Base-by-base conservation (phyloP, 2,329 filamentous ascomycete genomes). In the Fusarium sp. region DNA sequence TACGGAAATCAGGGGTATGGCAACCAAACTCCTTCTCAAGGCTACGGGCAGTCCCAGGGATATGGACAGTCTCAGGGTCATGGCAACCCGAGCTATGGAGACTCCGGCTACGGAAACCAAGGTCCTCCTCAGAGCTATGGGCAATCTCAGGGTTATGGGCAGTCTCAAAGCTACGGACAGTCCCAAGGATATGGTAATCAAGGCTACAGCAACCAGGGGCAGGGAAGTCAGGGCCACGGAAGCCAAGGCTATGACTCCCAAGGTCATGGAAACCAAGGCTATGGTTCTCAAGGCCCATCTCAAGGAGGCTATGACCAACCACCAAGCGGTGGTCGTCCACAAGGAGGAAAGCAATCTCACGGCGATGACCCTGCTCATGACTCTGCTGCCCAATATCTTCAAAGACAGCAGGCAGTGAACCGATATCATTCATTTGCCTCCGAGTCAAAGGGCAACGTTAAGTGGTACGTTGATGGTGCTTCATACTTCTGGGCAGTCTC, bases 401-500 rank as follows among this genome's bases (percentile, higher is more conserved):
- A 87, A 54, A 77, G 81, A 6, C 81, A 84, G 32, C 84, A 86
- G 72, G 82, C 81, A 32, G 80, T 83, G 32, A 87, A 92, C 74
- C 87, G 90, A 55, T 91, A 86, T 79, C 84, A 88, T 67, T 91
- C 90, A 67, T 97, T 97, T 84, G 93, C 93, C 3, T 90, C 93
- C 2, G 88, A 91, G 78, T 89, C 93, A 26, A 88, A 89, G 38
- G 92, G 92, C 64, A 92, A 94, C 79, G 90, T 90, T 71, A 97
- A 97, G 85, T 97, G 94, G 94, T 95, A 93, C 82, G 93, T 96
- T 24, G 94, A 96, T 79, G 94, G 92, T 12, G 94, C 92, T 80
- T 90, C 90, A 14, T 96, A 97, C 81, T 95, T 97, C 85, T 95
- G 91, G 87, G 94, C 95, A 20, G 93, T 97, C 3, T 94, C 92